These are phyloP conservation scores for Microcera coccophila DNA, from an alignment of 2,329 filamentous ascomycete genomes.

Conservation along the genomic window DNA sequence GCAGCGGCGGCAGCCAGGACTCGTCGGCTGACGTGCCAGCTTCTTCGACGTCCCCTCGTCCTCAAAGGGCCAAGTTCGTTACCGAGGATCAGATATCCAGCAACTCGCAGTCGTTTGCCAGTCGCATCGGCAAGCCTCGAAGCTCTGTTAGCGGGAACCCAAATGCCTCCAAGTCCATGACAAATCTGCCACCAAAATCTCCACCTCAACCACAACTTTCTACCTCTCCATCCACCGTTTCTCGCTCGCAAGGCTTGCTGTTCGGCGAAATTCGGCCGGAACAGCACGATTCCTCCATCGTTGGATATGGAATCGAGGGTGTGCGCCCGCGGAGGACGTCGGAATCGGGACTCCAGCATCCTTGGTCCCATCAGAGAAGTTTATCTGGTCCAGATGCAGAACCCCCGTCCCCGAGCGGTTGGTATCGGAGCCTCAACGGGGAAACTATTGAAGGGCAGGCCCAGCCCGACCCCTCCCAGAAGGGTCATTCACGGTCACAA, in stretches of 20 bases:
- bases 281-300: slow-evolving; percentile 48
- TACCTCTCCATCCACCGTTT: slow-evolving; percentile 32
- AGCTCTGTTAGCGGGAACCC: slow-evolving; percentile 29
- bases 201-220: slow-evolving; percentile 32
- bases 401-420: slow-evolving; percentile 62
- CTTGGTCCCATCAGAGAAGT: slow-evolving; percentile 49
- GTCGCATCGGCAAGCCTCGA: slow-evolving; percentile 54
- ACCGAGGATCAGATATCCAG: slow-evolving; percentile 50
- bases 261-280: slow-evolving; percentile 73
- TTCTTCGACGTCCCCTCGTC: slow-evolving; percentile 27
- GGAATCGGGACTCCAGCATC: slow-evolving; percentile 62
- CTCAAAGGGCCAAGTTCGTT: slow-evolving; percentile 46
- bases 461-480: slow-evolving; percentile 23
- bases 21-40: slow-evolving; percentile 15
- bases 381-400: slow-evolving; percentile 55
- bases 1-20: slow-evolving; percentile 28
- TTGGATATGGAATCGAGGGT: slow-evolving; percentile 58
- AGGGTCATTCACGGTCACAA: slow-evolving; percentile 47
- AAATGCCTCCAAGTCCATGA: slow-evolving; percentile 35
- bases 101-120: slow-evolving; percentile 57
- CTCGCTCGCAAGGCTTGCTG: slow-evolving; percentile 51
- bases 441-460: slow-evolving; percentile 18
- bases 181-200: slow-evolving; percentile 31
- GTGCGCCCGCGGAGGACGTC: slow-evolving; percentile 59
- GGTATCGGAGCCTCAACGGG: slow-evolving; percentile 49